Base-by-base conservation (phyloP, 768 basidiomycete genomes). In the Lactarius evosmus region DNA sequence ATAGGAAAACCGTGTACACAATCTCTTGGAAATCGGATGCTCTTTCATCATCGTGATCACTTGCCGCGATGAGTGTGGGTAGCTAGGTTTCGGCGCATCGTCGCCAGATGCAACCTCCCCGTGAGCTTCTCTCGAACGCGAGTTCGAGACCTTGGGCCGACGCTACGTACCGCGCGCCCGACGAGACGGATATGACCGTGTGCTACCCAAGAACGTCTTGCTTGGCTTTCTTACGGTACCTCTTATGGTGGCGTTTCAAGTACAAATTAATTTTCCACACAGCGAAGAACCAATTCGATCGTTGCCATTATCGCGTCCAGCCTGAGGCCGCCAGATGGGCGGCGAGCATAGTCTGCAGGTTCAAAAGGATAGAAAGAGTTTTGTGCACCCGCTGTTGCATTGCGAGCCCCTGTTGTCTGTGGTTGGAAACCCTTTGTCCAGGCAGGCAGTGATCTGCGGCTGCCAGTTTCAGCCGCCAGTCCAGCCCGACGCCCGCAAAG, bases 41-140 rank as follows among this genome's bases (percentile, higher is more conserved):
- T n/a, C 38, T 11, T 3, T 5, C 38, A 3, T 32, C 57, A 54
- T 63, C 51, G 14, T 11, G 51, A 54, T 58, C 52, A 54, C 51
- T 29, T 63, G n/a, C 57, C 62, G 25, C 33, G 57, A 63, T 58
- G 62, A 63, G 51, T 25, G 22, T 41, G 8, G 19, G n/a, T 7
- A 16, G 34, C 30, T 38, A 22, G 27, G 25, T 33, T 46, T 53
- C 34, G 19, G 46, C 46, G 12, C 34, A 29, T 16, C 1, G 36
- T 41, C n/a, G 4, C 46, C 55, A 30, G 27, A 62, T 62, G 3
- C n/a, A 56, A 46, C 44, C 7, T 8, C 32, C 27, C 34, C 16
- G 5, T 17, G 9, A n/a, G 17, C 16, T 52, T 40, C 17, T 33
- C 5, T 17, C 30, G 25, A 49, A 30, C 29, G 52, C 52, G 17